phyloP scores from a whole-genome alignment of 2,329 filamentous ascomycete genomes.

The Zymoseptoria passerinii region DNA sequence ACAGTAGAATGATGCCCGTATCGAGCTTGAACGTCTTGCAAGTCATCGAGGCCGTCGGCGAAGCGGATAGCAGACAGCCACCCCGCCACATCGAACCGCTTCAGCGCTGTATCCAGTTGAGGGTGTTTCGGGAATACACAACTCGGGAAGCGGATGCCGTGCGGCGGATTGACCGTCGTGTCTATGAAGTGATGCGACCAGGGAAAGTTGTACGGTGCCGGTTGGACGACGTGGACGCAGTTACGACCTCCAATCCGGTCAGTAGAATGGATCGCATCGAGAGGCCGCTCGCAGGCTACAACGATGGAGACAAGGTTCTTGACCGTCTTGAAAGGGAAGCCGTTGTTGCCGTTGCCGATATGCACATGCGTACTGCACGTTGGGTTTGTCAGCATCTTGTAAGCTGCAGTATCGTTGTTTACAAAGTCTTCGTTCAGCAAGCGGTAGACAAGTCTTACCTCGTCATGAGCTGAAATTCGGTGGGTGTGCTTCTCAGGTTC shows the following conservation, averaged over 20 bases:
- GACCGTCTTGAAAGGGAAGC: neutral
- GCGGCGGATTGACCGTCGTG: neutral
- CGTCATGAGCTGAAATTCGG: neutral
- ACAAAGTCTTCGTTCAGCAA: neutral
- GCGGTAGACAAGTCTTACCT: neutral
- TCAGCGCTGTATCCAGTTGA: conserved; percentile 1
- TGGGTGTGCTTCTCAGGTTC: neutral
- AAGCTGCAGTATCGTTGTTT: neutral
- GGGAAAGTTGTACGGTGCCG: conserved; percentile 7
- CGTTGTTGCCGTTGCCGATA: neutral
- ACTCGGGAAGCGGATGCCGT: neutral
- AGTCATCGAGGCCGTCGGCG: conserved; percentile 3
- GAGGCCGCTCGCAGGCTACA: neutral
- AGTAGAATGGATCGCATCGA: neutral
- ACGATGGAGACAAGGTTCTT: neutral
- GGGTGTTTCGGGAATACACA: neutral
- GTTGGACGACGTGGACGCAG: neutral
- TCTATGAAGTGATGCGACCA: conserved; percentile 5
- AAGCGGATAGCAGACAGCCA: conserved; percentile 6
- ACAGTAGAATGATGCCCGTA: conserved; percentile 1
- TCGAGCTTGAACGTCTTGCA: conserved; percentile 5
- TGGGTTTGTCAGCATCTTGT: neutral
- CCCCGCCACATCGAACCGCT: conserved; percentile 4
- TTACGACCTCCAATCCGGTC: neutral
- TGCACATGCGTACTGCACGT: neutral